Conservation (phyloP, 352 stramenopile species). For the Globisporangium sylvaticum region DNA sequence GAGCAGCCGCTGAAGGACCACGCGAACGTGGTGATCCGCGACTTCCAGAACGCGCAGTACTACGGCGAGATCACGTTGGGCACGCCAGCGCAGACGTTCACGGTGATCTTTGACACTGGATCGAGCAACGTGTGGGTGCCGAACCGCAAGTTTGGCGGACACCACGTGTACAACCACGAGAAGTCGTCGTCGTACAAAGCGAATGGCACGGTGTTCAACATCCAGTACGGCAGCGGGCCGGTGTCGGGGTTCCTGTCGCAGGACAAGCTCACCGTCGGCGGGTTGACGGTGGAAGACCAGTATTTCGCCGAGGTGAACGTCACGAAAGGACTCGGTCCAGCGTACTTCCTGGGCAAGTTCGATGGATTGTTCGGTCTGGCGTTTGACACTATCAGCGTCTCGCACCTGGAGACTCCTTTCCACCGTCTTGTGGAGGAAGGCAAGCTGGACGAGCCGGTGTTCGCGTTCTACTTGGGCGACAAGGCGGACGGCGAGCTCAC, state of each 20-base stretch:
- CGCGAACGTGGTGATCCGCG: constrained; percentile 72
- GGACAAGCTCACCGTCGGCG: constrained; percentile 43
- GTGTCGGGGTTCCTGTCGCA: constrained; percentile 76
- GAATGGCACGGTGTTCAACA: constrained; percentile 81
- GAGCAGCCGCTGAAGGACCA: constrained; percentile 16
- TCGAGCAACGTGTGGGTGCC: constrained; percentile 31
- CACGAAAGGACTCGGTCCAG: constrained; percentile 85
- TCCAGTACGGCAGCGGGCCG: constrained; percentile 84
- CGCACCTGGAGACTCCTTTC: constrained; percentile 80
- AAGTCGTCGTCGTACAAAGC: constrained; percentile 56
- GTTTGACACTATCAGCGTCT: constrained; percentile 84
- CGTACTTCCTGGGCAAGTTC: constrained; percentile 89
- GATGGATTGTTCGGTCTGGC: constrained; percentile 91
- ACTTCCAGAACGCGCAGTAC: constrained; percentile 94
- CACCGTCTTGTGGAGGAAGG: constrained; percentile 81
- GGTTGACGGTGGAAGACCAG: constrained; percentile 37
- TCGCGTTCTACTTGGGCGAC: constrained; percentile 89
- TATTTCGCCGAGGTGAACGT: constrained; percentile 87
- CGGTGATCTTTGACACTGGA: constrained; percentile 35
- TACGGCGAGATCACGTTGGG: constrained; percentile 84
- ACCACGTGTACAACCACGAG: constrained; percentile 58
- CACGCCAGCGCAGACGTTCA: constrained; percentile 26
- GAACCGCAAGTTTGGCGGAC: constrained; percentile 20
- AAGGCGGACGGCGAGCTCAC: constrained; percentile 29
- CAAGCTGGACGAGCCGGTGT: constrained; percentile 66